Percentiles rank a stretch among this genome's conserved stretches.
Conservation (phyloP, 352 stramenopile genomes). For the Phytophthora lateralis region DNA sequence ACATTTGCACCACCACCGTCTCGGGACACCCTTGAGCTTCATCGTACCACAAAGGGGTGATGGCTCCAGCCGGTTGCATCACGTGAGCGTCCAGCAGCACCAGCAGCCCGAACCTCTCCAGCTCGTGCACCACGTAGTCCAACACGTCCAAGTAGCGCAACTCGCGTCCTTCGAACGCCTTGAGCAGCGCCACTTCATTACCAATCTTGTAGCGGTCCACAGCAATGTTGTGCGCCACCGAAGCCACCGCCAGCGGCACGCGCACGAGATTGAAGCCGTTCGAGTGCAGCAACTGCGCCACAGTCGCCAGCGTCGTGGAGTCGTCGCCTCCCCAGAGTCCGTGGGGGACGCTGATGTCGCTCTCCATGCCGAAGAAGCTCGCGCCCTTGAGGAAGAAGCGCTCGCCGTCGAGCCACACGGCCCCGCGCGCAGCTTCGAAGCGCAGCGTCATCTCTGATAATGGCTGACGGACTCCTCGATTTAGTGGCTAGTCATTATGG, state of each 20-base stretch:
- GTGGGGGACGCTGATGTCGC: constrained; percentile 59
- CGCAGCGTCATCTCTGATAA: constrained; percentile 22
- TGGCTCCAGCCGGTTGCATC: constrained; percentile 41
- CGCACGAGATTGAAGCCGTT: constrained; percentile 64
- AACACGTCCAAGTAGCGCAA: constrained; percentile 60
- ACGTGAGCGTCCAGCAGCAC: constrained; percentile 60
- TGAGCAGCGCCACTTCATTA: constrained; percentile 44
- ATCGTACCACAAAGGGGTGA: constrained; percentile 56
- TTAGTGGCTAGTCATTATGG: no score
- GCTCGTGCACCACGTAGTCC: constrained; percentile 47
- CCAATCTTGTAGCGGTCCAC: constrained; percentile 49
- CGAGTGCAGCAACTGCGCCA: constrained; percentile 39
- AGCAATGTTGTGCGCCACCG: constrained; percentile 39
- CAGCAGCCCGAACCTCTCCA: constrained; percentile 40
- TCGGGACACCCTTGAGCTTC: constrained; percentile 21
- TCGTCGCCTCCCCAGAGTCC: constrained; percentile 60
- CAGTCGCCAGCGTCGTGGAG: constrained; percentile 49
- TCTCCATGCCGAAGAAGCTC: constrained; percentile 74
- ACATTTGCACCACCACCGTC: constrained; percentile 34
- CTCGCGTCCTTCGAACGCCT: constrained; percentile 33
- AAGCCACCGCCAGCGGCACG: constrained; percentile 52
- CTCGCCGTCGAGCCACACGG: constrained; percentile 39
- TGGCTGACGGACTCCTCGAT: background rate
- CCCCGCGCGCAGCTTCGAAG: constrained; percentile 40
- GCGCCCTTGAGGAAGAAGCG: constrained; percentile 60